Conservation (phyloP, 2,329 filamentous ascomycete species). For the Aureobasidium sp. region DNA sequence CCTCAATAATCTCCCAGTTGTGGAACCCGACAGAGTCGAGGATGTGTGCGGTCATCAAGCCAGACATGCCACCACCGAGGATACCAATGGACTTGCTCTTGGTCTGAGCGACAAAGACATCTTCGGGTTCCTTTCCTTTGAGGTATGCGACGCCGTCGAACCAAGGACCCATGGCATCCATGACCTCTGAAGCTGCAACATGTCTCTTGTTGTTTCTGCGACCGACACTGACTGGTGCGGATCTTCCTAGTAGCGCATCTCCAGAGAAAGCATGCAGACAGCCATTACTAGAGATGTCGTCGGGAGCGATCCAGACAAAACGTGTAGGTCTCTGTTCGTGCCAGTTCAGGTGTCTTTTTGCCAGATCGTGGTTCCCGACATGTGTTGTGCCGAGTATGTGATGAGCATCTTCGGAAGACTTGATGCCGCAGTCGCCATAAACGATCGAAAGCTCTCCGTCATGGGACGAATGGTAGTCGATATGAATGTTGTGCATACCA, state of each 20-base stretch:
- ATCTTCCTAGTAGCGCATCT: constrained; percentile 36
- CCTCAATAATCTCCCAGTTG: constrained; percentile 57
- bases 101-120: constrained; percentile 46
- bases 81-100: constrained; percentile 57
- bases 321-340: constrained; percentile 35
- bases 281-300: constrained; percentile 32
- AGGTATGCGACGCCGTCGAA: constrained; percentile 59
- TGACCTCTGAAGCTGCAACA: constrained; percentile 41
- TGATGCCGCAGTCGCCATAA: constrained; percentile 40
- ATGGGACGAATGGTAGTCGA: constrained; percentile 37
- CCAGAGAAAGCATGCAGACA: constrained; percentile 42
- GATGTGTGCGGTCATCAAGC: constrained; percentile 51
- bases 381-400: constrained; percentile 39
- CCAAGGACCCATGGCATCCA: constrained; percentile 54
- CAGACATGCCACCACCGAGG: constrained; percentile 59
- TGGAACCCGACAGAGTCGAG: constrained; percentile 50
- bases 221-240: constrained; percentile 33
- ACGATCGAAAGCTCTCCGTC: constrained; percentile 40
- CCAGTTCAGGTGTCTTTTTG: constrained; percentile 24
- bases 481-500: constrained; percentile 44
- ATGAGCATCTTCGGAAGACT: constrained; percentile 31
- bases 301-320: constrained; percentile 44
- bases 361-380: constrained; percentile 29
- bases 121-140: constrained; percentile 46
- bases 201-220: constrained; percentile 32